Conservation (phyloP, 2,329 filamentous ascomycete species). For the Parasarocladium wereldwijsianum region DNA sequence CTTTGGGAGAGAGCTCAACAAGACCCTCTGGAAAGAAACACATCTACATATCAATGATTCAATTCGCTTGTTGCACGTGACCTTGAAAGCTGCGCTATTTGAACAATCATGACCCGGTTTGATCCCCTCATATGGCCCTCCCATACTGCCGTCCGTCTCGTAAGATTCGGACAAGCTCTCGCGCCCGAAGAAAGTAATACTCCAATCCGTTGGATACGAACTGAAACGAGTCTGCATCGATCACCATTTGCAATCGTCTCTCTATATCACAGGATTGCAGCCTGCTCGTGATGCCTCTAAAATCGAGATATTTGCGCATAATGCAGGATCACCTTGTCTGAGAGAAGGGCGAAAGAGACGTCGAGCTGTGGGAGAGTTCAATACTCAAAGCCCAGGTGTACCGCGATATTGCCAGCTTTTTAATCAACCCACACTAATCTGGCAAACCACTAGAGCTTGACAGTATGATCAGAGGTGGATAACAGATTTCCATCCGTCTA, state of each 20-base stretch:
- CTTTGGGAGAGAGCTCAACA: too few relatives aligned
- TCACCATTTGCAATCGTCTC: neutral
- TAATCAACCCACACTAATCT: constrained; percentile 12
- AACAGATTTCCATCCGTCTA: constrained; percentile 16
- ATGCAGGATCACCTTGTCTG: constrained; percentile 14
- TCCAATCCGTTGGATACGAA: too few relatives aligned
- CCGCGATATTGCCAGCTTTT: constrained; percentile 9
- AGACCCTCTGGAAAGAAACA: too few relatives aligned
- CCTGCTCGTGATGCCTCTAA: constrained; percentile 10
- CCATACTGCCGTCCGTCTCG: too few relatives aligned
- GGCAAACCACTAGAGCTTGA: constrained; percentile 12
- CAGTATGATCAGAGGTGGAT: constrained; percentile 12
- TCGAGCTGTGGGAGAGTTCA: constrained; percentile 12
- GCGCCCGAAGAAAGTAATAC: too few relatives aligned
- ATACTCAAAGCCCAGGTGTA: constrained; percentile 9
- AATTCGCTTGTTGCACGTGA: too few relatives aligned
- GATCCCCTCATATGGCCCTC: too few relatives aligned
- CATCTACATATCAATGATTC: too few relatives aligned
- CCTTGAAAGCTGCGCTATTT: too few relatives aligned
- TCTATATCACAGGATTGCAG: constrained; percentile 1
- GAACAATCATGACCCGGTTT: too few relatives aligned
- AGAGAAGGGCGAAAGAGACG: constrained; percentile 12
- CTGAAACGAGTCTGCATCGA: constrained; percentile 1
- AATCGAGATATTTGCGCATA: constrained; percentile 11
- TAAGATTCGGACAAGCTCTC: too few relatives aligned